phyloP scores from a whole-genome alignment of 179 eudicot species.

The Silene noctiflora region DNA sequence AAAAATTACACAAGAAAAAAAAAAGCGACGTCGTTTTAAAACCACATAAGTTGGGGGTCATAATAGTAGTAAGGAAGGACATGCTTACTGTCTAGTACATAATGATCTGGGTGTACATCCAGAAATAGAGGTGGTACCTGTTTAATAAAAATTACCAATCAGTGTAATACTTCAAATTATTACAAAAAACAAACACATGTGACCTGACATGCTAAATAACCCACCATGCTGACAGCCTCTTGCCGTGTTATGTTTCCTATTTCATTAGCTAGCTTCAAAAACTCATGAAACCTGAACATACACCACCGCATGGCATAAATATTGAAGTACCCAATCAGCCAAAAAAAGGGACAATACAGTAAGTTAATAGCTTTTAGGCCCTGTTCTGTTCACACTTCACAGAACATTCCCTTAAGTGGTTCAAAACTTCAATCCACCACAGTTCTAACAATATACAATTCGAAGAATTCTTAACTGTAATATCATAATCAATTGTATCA shows the following conservation, averaged over 20 bases:
- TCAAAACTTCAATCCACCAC: too few relatives aligned
- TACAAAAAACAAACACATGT: background rate
- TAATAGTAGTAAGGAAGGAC: background rate
- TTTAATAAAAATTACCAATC: constrained; percentile 4
- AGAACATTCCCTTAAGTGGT: too few relatives aligned
- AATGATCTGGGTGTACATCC: constrained; percentile 85
- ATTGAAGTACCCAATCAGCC: background rate
- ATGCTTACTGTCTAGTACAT: constrained; percentile 92
- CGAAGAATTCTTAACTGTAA: background rate
- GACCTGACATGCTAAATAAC: constrained; percentile 27
- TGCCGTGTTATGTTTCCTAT: constrained; percentile 97
- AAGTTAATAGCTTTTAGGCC: background rate
- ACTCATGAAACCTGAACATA: constrained; percentile 85
- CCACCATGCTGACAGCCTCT: constrained; percentile 99
- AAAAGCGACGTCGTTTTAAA: background rate
- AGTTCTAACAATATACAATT: background rate
- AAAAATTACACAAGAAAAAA: background rate
- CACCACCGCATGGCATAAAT: background rate
- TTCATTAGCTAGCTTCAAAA: constrained; percentile 91
- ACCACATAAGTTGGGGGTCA: constrained; percentile 1
- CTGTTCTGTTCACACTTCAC: too few relatives aligned
- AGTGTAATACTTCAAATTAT: background rate
- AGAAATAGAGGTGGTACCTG: constrained; percentile 96
- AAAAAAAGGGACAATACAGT: background rate
- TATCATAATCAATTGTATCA: background rate